A percentile compares a stretch with the other conserved stretches of the same genome.
Evolutionary conservation across 768 basidiomycete species (phyloP).

Genomic region (Serendipita sp.): DNA sequence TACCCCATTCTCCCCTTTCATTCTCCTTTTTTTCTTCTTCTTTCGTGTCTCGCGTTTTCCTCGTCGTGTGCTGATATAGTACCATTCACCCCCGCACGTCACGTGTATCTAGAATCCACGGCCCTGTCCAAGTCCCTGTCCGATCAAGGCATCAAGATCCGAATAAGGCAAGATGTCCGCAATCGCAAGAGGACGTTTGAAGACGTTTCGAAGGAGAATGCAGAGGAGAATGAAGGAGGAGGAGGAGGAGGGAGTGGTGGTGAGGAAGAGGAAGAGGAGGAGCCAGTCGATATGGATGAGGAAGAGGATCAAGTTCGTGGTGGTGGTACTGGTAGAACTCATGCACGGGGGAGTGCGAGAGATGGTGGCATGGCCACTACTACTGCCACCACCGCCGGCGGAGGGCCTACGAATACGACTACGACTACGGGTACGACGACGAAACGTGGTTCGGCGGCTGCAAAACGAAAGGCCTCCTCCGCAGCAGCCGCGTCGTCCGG

Average conservation of each 20-base stretch:
- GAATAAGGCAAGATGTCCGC: slow-evolving; percentile 81
- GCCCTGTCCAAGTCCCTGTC: slow-evolving; percentile 76
- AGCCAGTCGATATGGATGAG: not conserved
- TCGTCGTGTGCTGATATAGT: too few species aligned
- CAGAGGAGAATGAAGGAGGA: not conserved
- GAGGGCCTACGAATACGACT: too few species aligned
- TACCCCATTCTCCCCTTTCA: too few species aligned
- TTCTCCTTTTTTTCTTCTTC: not conserved
- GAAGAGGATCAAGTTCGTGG: not conserved
- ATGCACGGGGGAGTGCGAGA: not conserved
- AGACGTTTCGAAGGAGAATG: not conserved
- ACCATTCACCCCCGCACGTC: not conserved
- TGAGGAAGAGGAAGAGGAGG: not conserved
- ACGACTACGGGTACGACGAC: too few species aligned
- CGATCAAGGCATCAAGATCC: slow-evolving; percentile 92
- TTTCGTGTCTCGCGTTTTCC: too few species aligned
- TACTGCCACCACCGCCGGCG: not conserved
- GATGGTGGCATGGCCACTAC: not conserved
- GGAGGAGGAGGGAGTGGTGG: not conserved
- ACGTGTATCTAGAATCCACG: slow-evolving; percentile 49
- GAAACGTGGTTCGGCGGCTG: not conserved
- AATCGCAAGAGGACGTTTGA: slow-evolving; percentile 40
- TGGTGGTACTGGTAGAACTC: not conserved
- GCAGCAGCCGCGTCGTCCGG: not conserved
- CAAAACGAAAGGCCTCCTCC: not conserved